Evolutionary conservation across 768 basidiomycete genomes (phyloP).

Genomic region (Strobilomyces echinocephalus): DNA sequence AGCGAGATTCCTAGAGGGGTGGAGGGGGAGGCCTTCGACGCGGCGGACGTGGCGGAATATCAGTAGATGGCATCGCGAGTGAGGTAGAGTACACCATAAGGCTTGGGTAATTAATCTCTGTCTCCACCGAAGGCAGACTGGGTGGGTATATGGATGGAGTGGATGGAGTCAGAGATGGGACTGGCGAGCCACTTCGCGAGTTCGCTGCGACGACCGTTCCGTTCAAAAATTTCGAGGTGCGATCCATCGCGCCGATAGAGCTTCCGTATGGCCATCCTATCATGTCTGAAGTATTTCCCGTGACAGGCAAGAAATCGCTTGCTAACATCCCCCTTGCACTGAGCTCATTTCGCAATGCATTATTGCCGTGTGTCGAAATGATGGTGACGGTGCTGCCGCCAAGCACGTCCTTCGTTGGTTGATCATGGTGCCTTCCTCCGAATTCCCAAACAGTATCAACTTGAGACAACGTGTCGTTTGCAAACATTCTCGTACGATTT

Average conservation of each 20-base stretch:
- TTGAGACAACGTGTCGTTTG: slow-evolving; percentile 32
- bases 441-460: slow-evolving; percentile 12
- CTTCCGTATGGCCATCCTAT: neutral
- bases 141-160: slow-evolving; percentile 50
- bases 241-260: slow-evolving; percentile 5
- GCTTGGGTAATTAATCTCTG: slow-evolving; percentile 13
- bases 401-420: slow-evolving; percentile 19
- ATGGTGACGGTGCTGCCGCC: slow-evolving; percentile 11
- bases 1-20: neutral
- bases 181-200: slow-evolving; percentile 6
- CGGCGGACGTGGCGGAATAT: slow-evolving; percentile 12
- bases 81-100: slow-evolving; percentile 5
- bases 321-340: neutral
- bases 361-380: slow-evolving; percentile 1
- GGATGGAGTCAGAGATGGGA: slow-evolving; percentile 36
- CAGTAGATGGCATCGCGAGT: neutral
- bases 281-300: neutral
- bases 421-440: slow-evolving; percentile 35
- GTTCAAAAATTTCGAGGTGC: slow-evolving; percentile 5
- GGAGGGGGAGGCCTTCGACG: slow-evolving; percentile 14
- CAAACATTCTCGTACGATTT: slow-evolving; percentile 34
- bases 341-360: neutral
- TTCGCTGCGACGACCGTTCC: slow-evolving; percentile 23
- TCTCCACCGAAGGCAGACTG: slow-evolving; percentile 35
- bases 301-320: neutral